Conservation (phyloP, 345 rosid species). For the Excoecaria agallocha region DNA sequence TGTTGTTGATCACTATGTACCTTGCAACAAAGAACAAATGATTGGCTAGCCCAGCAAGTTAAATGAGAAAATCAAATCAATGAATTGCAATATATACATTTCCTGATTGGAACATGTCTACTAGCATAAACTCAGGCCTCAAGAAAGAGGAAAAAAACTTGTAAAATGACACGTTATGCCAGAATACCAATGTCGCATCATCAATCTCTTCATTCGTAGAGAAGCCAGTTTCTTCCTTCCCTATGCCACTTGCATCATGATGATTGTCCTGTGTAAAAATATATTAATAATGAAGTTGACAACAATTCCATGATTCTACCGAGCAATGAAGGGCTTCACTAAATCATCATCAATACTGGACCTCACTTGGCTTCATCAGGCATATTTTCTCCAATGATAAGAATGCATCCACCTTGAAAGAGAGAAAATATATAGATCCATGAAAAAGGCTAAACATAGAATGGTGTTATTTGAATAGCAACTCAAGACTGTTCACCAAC, state of each 20-base stretch:
- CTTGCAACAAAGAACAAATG: conserved; percentile 31
- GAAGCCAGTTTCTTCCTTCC: conserved; percentile 28
- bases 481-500: conserved; percentile 22
- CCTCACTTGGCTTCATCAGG: conserved; percentile 43
- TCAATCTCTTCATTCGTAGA: conserved; percentile 38
- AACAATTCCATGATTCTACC: neutral
- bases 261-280: conserved; percentile 26
- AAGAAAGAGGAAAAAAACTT: neutral
- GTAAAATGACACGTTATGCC: neutral
- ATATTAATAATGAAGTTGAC: neutral
- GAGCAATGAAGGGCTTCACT: neutral
- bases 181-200: conserved; percentile 56
- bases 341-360: conserved; percentile 11
- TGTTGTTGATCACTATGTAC: conserved; percentile 37
- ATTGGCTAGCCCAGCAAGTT: neutral
- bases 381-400: conserved; percentile 57
- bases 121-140: neutral
- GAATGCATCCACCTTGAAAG: conserved; percentile 50
- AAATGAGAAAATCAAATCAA: neutral
- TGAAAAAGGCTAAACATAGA: neutral
- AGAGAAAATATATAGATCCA: neutral
- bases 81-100: neutral
- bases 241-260: conserved; percentile 22
- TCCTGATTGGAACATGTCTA: neutral
- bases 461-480: neutral